Evolutionary conservation across 768 basidiomycete genomes (phyloP).

Genomic region (Suillus lakei): DNA sequence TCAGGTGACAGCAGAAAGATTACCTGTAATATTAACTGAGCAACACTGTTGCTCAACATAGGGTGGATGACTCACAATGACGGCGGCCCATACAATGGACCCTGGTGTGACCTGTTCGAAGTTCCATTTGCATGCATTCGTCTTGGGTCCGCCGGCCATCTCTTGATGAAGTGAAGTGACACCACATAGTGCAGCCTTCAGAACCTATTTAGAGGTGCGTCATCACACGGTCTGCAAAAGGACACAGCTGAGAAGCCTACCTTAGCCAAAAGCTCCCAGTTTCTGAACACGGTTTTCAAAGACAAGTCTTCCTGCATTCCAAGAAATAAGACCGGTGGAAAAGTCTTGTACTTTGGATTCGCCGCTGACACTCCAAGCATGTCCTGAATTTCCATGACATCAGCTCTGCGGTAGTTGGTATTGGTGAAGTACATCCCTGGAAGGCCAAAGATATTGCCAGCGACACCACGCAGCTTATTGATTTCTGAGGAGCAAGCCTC

Average conservation of each 20-base stretch:
- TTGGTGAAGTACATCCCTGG: not conserved
- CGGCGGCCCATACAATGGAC: conserved; percentile 2
- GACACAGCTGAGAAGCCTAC: not conserved
- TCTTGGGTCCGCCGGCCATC: conserved; percentile 3
- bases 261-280: conserved; percentile 9
- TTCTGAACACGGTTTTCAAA: conserved; percentile 5
- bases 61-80: conserved; percentile 1
- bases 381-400: not conserved
- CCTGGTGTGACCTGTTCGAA: conserved; percentile 1
- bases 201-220: not conserved
- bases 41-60: too few species aligned
- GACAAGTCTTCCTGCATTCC: not conserved
- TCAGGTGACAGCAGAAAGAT: too few species aligned
- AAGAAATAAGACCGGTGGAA: not conserved
- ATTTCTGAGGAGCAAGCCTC: not conserved
- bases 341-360: not conserved
- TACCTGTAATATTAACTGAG: not conserved
- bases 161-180: not conserved
- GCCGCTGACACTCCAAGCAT: not conserved
- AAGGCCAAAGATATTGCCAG: conserved; percentile 1
- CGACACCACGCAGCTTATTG: not conserved
- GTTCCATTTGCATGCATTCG: conserved; percentile 2
- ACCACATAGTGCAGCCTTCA: conserved; percentile 1
- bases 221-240: not conserved
- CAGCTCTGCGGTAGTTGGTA: not conserved